Base-by-base conservation (phyloP, 352 stramenopile species). In the Phytophthora crassamura region DNA sequence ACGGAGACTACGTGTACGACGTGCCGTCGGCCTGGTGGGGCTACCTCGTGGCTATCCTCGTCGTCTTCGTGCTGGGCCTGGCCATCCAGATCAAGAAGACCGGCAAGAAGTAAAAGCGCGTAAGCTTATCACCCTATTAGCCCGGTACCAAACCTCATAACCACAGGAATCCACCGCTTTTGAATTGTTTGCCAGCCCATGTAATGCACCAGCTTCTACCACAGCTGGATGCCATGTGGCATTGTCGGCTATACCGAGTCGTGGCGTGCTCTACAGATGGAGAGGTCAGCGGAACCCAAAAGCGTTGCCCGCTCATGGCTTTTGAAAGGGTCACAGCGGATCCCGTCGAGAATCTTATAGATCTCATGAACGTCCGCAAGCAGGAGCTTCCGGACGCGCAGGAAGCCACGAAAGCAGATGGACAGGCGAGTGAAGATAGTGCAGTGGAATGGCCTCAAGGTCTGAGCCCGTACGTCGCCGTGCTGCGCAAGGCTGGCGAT, bases 31-130 rank as follows among this genome's bases (percentile, higher is more conserved):
- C 64, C 9, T 88, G 82, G 82, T 88, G 78, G 74, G 61, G 60
- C 14, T 91, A 89, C 67, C 54, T 84, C 10, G 49, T 54, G 5
- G 80, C 20, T 4, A 86, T 81, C 40, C 22, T 86, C 43, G 77
- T 67, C 11, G 67, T 86, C 9, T 82, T 84, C 35, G 18, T 71
- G 16, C 42, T 84, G 10, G 74, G 78, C 3, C 48, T 84, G 15
- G n/a, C 77, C 30, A 71, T 89, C 50, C 78, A 89, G 67, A 75
- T 88, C 67, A 77, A 76, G 64, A 84, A 81, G 62, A 87, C 80
- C 14, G 69, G 65, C 63, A 75, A 69, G 51, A 78, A 73, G 57
- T 76, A 30, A 4, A 30, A 30, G 25, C 25, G 6, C 4, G 25
- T 30, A 76, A 58, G 36, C 14, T 20, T 16, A 15, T 20, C 6